These are phyloP conservation scores for Phytophthora lateralis DNA, from an alignment of 352 stramenopile species.

Conservation along the genomic window DNA sequence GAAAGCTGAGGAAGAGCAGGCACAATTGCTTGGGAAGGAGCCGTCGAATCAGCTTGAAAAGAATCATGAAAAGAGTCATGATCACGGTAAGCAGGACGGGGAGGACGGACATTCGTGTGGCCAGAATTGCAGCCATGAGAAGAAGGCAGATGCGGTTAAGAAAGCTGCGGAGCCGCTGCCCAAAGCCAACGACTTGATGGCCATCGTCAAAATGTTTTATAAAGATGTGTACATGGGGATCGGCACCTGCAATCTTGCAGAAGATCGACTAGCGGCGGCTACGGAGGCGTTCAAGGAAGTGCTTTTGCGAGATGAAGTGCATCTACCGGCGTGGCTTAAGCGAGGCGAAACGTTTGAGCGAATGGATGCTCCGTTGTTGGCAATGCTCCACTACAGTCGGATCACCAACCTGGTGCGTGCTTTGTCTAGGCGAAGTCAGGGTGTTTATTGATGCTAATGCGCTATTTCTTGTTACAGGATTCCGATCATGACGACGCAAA, in stretches of 20 bases:
- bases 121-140: constrained; percentile 21
- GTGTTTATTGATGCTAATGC: constrained; percentile 4
- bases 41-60: constrained; percentile 9
- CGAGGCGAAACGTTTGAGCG: constrained; percentile 60
- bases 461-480: constrained; percentile 26
- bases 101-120: constrained; percentile 18
- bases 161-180: constrained; percentile 27
- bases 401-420: constrained; percentile 47
- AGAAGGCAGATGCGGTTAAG: constrained; percentile 12
- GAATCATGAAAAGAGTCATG: neutral
- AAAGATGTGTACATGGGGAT: constrained; percentile 69
- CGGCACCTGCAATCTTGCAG: constrained; percentile 44
- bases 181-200: constrained; percentile 54
- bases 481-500: constrained; percentile 33
- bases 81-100: constrained; percentile 9
- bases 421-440: neutral
- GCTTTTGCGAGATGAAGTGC: constrained; percentile 52
- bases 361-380: constrained; percentile 62
- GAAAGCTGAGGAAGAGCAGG: constrained; percentile 26
- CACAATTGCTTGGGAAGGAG: constrained; percentile 13
- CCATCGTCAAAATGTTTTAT: constrained; percentile 70
- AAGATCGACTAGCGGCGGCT: constrained; percentile 36
- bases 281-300: constrained; percentile 77
- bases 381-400: constrained; percentile 74
- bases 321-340: constrained; percentile 57